Conservation (phyloP, 345 rosid species). For the Brassica juncea region DNA sequence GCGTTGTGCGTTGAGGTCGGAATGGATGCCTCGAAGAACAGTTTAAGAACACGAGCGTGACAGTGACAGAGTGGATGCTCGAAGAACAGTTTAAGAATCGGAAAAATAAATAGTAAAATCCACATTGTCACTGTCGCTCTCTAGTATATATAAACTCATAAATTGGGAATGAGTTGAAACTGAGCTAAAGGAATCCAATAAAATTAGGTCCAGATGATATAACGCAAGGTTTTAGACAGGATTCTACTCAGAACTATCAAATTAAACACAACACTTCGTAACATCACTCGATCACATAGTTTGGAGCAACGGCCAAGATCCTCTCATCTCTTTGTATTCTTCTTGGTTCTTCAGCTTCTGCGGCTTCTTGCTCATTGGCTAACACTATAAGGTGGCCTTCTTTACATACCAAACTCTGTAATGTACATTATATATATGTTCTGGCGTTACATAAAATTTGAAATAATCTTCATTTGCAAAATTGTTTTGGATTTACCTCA, state of each 20-base stretch:
- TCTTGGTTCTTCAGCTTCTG: slow-evolving; percentile 46
- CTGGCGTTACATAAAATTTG: slow-evolving; percentile 2
- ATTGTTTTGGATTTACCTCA: slow-evolving; percentile 55
- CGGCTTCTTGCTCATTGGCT: slow-evolving; percentile 60
- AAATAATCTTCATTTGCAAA: background rate
- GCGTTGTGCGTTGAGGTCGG: too few relatives aligned
- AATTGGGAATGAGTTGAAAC: background rate
- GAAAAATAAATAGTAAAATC: too few relatives aligned
- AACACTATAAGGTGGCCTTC: slow-evolving; percentile 87
- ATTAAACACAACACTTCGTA: background rate
- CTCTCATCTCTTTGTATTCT: slow-evolving; percentile 66
- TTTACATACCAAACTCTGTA: slow-evolving; percentile 81
- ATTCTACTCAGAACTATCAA: background rate
- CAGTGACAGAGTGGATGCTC: too few relatives aligned
- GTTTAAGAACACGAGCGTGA: too few relatives aligned
- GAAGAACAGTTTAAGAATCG: too few relatives aligned
- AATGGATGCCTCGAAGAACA: too few relatives aligned
- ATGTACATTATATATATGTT: background rate
- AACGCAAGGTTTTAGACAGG: background rate
- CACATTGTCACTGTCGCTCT: too few relatives aligned
- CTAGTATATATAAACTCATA: too few relatives aligned
- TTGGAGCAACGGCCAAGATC: slow-evolving; percentile 87
- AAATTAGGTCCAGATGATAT: background rate
- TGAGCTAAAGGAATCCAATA: background rate
- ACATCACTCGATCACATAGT: slow-evolving; percentile 69